Conservation (phyloP, 2,329 filamentous ascomycete species). For the Diaporthe sp. region DNA sequence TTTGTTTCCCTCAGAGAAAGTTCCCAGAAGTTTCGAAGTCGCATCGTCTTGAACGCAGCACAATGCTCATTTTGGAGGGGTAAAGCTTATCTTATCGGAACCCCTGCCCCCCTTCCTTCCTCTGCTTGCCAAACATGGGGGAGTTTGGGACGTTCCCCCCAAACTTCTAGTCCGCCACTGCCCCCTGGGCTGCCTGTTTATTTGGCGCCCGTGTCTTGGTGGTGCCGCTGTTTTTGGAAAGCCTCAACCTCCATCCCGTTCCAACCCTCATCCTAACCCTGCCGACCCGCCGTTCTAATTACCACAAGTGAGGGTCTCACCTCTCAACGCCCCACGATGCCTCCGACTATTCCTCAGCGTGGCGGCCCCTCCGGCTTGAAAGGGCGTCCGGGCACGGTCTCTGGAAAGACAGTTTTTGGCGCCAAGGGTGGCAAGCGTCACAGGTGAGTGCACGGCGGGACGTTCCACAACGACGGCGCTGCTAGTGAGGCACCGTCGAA, state of each 20-base stretch:
- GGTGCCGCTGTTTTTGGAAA: neutral
- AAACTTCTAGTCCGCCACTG: neutral
- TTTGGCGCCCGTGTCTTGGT: slow-evolving; percentile 8
- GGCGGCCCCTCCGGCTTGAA: slow-evolving; percentile 49
- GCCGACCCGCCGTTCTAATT: neutral
- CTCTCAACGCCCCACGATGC: slow-evolving; percentile 43
- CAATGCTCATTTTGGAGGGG: slow-evolving; percentile 20
- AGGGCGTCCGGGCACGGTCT: slow-evolving; percentile 37
- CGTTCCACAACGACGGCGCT: neutral
- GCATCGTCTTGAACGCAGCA: neutral
- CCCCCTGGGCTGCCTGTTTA: neutral
- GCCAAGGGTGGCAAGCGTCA: slow-evolving; percentile 47
- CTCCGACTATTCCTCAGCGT: slow-evolving; percentile 46
- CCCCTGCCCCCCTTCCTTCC: neutral
- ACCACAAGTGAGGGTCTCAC: neutral
- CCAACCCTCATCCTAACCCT: slow-evolving; percentile 15
- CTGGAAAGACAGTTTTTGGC: slow-evolving; percentile 43
- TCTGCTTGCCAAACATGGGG: neutral
- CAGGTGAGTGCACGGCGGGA: slow-evolving; percentile 43
- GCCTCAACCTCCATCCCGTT: neutral
- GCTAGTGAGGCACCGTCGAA: neutral
- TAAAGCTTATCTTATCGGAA: slow-evolving; percentile 36
- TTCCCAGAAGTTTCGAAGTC: neutral
- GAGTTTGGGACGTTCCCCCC: neutral
- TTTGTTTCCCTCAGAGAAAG: too few species aligned